Evolutionary conservation across 768 basidiomycete genomes (phyloP).

Genomic region (Suillus plorans): DNA sequence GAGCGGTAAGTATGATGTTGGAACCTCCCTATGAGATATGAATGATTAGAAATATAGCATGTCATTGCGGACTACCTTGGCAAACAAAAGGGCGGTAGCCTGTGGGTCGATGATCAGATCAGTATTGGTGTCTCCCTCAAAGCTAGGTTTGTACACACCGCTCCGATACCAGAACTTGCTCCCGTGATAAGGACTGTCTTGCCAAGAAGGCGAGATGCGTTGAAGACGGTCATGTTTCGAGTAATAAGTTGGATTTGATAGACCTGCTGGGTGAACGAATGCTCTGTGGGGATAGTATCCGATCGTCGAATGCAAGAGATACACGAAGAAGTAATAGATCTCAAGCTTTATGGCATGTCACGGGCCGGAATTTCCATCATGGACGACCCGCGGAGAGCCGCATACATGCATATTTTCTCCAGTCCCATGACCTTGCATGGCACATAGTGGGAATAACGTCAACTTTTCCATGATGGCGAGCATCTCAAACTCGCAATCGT

Average conservation of each 20-base stretch:
- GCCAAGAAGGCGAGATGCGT: slow-evolving; percentile 72
- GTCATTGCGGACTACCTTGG: slow-evolving; percentile 52
- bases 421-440: slow-evolving; percentile 10
- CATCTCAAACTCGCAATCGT: slow-evolving; percentile 4
- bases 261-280: neutral
- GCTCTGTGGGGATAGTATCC: slow-evolving; percentile 2
- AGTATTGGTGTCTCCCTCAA: slow-evolving; percentile 2
- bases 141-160: slow-evolving; percentile 48
- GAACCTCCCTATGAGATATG: slow-evolving; percentile 63
- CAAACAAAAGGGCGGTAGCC: slow-evolving; percentile 88
- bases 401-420: neutral
- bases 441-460: neutral
- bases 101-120: slow-evolving; percentile 27
- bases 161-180: slow-evolving; percentile 87
- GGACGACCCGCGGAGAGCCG: slow-evolving; percentile 14
- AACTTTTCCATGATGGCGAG: slow-evolving; percentile 7
- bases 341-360: neutral
- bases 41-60: neutral
- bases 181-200: slow-evolving; percentile 90
- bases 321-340: slow-evolving; percentile 4
- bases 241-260: slow-evolving; percentile 3
- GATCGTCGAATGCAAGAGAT: neutral
- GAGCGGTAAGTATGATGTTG: slow-evolving; percentile 83
- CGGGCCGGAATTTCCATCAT: slow-evolving; percentile 5
- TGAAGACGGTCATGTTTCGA: slow-evolving; percentile 73